These are phyloP conservation scores for Pterulicium gracile DNA, from an alignment of 1,284 basidiomycete species.

Conservation along the genomic window DNA sequence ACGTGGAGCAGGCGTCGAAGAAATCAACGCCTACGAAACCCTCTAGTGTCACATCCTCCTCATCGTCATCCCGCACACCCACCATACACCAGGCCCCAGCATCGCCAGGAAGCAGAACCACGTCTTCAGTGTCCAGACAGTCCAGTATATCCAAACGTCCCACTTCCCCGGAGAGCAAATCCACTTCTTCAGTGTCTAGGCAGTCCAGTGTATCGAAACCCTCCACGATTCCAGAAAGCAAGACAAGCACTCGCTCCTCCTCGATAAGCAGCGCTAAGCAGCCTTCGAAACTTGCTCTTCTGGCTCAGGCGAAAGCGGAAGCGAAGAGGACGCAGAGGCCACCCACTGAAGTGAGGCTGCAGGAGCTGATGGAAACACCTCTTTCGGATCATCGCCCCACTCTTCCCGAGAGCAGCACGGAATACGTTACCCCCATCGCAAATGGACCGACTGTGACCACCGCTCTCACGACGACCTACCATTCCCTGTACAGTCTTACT, in stretches of 20 bases:
- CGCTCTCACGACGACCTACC: conserved; percentile 70
- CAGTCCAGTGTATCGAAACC: no score
- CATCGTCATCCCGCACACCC: background rate
- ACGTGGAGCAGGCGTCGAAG: background rate
- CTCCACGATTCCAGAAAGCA: background rate
- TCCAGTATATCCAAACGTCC: no score
- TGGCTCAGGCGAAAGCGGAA: conserved; percentile 50
- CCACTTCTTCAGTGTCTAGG: no score
- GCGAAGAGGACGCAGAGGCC: conserved; percentile 27
- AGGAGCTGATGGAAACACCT: conserved; percentile 9
- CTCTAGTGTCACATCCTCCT: conserved; percentile 9
- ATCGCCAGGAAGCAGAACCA: no score
- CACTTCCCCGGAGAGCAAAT: no score
- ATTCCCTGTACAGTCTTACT: conserved; percentile 45
- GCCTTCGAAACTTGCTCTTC: conserved; percentile 60
- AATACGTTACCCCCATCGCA: conserved; percentile 63
- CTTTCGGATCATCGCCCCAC: conserved; percentile 14
- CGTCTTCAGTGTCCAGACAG: no score
- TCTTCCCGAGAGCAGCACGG: conserved; percentile 37
- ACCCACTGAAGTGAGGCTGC: conserved; percentile 7
- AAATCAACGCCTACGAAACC: background rate
- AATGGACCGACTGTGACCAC: conserved; percentile 69
- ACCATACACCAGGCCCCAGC: no score
- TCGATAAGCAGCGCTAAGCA: conserved; percentile 18
- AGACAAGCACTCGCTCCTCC: background rate